Evolutionary conservation across 139 green algal species (phyloP).

Genomic region (Picochlorum sp.): DNA sequence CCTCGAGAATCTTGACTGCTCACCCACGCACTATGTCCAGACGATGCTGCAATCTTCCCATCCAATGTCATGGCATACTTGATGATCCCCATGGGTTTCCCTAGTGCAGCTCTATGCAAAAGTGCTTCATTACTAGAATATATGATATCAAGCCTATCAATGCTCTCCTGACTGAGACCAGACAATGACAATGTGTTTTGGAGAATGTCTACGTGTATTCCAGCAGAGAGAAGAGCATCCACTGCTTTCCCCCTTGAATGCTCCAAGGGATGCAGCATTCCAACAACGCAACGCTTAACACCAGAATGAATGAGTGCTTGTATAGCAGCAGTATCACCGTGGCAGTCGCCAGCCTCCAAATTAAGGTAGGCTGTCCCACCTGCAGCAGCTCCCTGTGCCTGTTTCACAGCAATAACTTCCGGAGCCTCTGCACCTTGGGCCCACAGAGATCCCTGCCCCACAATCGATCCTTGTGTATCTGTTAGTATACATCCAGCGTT

Average conservation of each 20-base stretch:
- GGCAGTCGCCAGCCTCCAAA: slow-evolving; percentile 80
- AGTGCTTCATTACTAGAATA: slow-evolving; percentile 66
- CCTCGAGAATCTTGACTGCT: slow-evolving; percentile 50
- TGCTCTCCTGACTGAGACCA: not conserved
- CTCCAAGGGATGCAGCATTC: slow-evolving; percentile 77
- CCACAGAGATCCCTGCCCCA: slow-evolving; percentile 46
- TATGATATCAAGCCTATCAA: slow-evolving; percentile 23
- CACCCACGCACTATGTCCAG: slow-evolving; percentile 95
- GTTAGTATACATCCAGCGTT: slow-evolving; percentile 71
- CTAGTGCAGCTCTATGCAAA: slow-evolving; percentile 70
- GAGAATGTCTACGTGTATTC: slow-evolving; percentile 67
- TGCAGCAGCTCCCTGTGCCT: slow-evolving; percentile 22
- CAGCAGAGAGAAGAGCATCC: slow-evolving; percentile 41
- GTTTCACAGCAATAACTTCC: slow-evolving; percentile 48
- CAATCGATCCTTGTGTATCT: slow-evolving; percentile 15
- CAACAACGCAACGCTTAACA: slow-evolving; percentile 81
- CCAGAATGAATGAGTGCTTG: slow-evolving; percentile 58
- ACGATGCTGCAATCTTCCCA: slow-evolving; percentile 90
- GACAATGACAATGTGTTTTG: slow-evolving; percentile 1
- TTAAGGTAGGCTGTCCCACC: slow-evolving; percentile 87
- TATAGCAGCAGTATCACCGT: slow-evolving; percentile 68
- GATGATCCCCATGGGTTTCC: slow-evolving; percentile 65
- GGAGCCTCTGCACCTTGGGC: slow-evolving; percentile 62
- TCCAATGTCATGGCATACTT: slow-evolving; percentile 99
- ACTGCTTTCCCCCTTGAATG: slow-evolving; percentile 61